Evolutionary conservation across 2,329 filamentous ascomycete genomes (phyloP).

Genomic region (Aspergillus aculeatinus): DNA sequence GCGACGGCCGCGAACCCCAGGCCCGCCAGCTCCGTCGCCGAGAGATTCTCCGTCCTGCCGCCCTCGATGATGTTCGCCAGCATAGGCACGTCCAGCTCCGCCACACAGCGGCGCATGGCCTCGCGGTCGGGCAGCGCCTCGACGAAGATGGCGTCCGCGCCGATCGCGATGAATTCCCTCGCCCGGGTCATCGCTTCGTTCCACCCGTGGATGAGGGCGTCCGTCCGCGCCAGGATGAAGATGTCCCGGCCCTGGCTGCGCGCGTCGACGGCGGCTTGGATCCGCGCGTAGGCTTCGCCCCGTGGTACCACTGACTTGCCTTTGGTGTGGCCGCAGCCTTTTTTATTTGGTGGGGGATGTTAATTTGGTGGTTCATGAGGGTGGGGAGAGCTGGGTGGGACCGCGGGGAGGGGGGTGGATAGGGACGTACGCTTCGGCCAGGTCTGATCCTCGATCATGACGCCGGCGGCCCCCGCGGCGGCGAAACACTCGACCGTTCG

Average conservation of each 20-base stretch:
- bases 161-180: slow-evolving; percentile 44
- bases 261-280: slow-evolving; percentile 49
- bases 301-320: slow-evolving; percentile 49
- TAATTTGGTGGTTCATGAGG: background rate
- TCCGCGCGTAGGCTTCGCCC: slow-evolving; percentile 48
- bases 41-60: slow-evolving; percentile 44
- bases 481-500: slow-evolving; percentile 49
- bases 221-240: slow-evolving; percentile 48
- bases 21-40: slow-evolving; percentile 39
- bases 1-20: slow-evolving; percentile 45
- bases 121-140: slow-evolving; percentile 48
- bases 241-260: slow-evolving; percentile 49
- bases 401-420: background rate
- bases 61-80: slow-evolving; percentile 49
- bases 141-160: slow-evolving; percentile 48
- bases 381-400: background rate
- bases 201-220: slow-evolving; percentile 40
- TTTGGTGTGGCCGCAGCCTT: slow-evolving; percentile 49
- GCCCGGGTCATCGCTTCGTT: slow-evolving; percentile 48
- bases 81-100: slow-evolving; percentile 41
- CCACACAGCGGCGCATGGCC: slow-evolving; percentile 41
- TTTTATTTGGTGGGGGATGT: background rate
- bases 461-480: slow-evolving; percentile 38
- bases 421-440: slow-evolving; percentile 48
- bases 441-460: slow-evolving; percentile 51